A percentile compares a stretch with the other conserved stretches of the same genome.
phyloP scores from a whole-genome alignment of 73 alveolate species.

The Breviolum minutum region DNA sequence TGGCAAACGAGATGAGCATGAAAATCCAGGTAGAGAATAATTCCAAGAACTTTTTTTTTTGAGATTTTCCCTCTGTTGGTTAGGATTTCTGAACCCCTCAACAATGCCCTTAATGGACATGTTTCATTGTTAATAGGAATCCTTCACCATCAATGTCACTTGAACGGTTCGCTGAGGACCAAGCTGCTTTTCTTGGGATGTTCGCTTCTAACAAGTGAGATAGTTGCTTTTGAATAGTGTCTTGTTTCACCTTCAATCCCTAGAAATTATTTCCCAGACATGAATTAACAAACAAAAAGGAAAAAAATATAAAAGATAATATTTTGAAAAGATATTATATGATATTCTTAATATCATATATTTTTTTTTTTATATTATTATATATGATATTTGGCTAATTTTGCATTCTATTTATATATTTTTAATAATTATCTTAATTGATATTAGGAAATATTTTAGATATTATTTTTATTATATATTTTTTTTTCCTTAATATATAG shows the following conservation, averaged over 20 bases:
- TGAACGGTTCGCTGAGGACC: conserved; percentile 7
- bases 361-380: background rate
- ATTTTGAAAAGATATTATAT: background rate
- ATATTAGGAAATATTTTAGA: background rate
- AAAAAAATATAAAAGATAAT: background rate
- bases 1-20: no score
- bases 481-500: background rate
- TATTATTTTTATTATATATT: background rate
- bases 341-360: background rate
- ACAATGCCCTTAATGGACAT: no score
- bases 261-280: background rate
- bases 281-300: background rate
- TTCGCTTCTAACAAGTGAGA: conserved; percentile 6
- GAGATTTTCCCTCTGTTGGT: no score
- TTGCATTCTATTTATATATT: background rate
- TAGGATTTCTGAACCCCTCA: no score
- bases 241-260: background rate
- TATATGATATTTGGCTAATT: background rate
- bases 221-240: background rate
- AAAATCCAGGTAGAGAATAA: no score
- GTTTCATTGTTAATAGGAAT: no score
- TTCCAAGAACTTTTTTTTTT: no score
- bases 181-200: conserved; percentile 36
- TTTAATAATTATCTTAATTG: background rate
- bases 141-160: no score